A percentile compares a stretch with the other conserved stretches of the same genome.
Evolutionary conservation across 1,284 basidiomycete species (phyloP).

Genomic region (Trichosporon sp.): DNA sequence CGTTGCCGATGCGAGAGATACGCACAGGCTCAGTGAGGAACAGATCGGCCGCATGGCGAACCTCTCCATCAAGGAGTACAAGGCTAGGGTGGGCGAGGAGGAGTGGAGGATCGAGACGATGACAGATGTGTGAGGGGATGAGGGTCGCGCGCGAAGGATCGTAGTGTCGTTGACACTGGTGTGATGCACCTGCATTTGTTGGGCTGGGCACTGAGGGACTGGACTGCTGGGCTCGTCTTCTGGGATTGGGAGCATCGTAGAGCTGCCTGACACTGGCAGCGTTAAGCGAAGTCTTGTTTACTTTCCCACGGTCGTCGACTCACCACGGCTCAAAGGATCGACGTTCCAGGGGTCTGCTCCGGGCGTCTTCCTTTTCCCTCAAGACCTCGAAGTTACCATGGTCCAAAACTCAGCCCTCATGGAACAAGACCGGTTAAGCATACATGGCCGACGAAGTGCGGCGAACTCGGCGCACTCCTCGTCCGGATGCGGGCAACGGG

Average conservation of each 20-base stretch:
- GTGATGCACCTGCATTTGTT: no score
- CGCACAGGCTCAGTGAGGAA: neutral
- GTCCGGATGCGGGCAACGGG: neutral
- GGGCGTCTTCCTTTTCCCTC: no score
- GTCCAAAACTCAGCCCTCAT: neutral
- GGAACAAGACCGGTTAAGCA: neutral
- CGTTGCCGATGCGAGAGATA: neutral
- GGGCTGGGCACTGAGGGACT: no score
- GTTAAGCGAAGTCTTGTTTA: no score
- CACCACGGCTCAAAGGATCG: neutral
- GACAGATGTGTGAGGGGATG: neutral
- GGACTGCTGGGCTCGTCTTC: no score
- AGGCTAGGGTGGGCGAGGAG: neutral
- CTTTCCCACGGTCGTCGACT: neutral
- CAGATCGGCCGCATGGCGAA: neutral
- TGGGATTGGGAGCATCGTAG: no score
- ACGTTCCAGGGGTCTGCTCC: no score
- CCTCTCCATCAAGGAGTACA: neutral
- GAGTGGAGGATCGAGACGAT: conserved; percentile 2
- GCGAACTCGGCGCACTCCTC: neutral
- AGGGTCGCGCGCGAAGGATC: no score
- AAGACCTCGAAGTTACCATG: neutral
- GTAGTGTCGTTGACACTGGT: no score
- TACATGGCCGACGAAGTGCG: neutral
- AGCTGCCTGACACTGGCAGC: no score